Evolutionary conservation across 129 eudicot genomes (phyloP).

Genomic region (Sambucus nigra): DNA sequence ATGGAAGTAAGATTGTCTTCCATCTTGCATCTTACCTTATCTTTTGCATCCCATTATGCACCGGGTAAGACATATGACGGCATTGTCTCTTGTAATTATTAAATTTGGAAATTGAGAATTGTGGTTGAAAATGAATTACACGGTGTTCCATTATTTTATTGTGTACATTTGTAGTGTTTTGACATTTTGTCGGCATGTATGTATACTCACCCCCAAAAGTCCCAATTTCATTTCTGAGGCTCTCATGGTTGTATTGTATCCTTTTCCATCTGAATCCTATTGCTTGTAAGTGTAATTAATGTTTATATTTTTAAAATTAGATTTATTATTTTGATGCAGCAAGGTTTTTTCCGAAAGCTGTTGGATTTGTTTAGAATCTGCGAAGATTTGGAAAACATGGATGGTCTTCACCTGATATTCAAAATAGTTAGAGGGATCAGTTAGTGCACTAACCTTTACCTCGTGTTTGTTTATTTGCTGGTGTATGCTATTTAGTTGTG

Average conservation of each 20-base stretch:
- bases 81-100: background rate
- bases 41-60: background rate
- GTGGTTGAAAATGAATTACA: background rate
- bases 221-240: background rate
- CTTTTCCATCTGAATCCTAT: background rate
- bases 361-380: constrained; percentile 68
- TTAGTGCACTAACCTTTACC: constrained; percentile 26
- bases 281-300: background rate
- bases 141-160: background rate
- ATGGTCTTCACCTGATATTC: constrained; percentile 68
- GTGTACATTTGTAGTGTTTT: background rate
- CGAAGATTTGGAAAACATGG: constrained; percentile 77
- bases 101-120: background rate
- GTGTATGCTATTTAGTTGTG: constrained; percentile 4
- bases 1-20: background rate
- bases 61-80: too few species aligned
- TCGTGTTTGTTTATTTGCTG: background rate
- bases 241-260: too few species aligned
- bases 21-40: background rate
- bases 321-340: constrained; percentile 37
- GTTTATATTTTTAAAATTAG: background rate
- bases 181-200: background rate
- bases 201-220: background rate
- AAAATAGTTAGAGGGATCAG: constrained; percentile 82
- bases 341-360: constrained; percentile 74